Conservation (phyloP, 2,329 filamentous ascomycete species). For the Clonostachys byssicola region DNA sequence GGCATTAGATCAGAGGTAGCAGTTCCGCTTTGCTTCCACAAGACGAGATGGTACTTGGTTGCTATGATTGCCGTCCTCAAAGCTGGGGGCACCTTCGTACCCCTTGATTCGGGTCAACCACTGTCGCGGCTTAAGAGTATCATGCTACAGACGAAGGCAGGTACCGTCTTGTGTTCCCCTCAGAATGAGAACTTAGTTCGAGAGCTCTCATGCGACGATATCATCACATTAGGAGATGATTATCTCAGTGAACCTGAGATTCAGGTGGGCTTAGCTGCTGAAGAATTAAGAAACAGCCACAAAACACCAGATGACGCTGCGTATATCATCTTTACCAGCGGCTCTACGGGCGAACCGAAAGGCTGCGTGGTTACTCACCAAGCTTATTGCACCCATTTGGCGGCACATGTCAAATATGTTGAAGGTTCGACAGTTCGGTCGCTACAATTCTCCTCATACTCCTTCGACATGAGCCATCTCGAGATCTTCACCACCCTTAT, state of each 20-base stretch:
- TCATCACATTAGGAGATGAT: neutral
- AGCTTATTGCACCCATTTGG: constrained; percentile 7
- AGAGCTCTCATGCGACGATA: neutral
- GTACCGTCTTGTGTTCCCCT: constrained; percentile 21
- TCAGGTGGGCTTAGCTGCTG: neutral
- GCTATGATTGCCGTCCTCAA: constrained; percentile 1
- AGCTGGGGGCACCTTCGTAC: neutral
- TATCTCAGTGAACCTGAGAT: neutral
- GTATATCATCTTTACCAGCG: constrained; percentile 14
- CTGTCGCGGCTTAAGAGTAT: neutral
- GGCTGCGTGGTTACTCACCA: constrained; percentile 7
- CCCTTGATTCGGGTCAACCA: constrained; percentile 1
- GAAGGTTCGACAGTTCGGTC: constrained; percentile 9
- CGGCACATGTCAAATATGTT: constrained; percentile 9
- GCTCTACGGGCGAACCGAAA: constrained; percentile 13
- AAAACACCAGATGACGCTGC: neutral
- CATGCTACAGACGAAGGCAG: constrained; percentile 11
- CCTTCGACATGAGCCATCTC: constrained; percentile 19
- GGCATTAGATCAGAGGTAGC: constrained; percentile 29
- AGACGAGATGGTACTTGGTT: constrained; percentile 2
- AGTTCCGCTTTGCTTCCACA: constrained; percentile 32
- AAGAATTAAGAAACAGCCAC: too few species aligned
- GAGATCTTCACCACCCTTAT: constrained; percentile 9
- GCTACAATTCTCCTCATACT: constrained; percentile 22
- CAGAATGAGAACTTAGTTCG: neutral